Base-by-base conservation (phyloP, 2,329 filamentous ascomycete species). In the Fusarium protoensiforme region DNA sequence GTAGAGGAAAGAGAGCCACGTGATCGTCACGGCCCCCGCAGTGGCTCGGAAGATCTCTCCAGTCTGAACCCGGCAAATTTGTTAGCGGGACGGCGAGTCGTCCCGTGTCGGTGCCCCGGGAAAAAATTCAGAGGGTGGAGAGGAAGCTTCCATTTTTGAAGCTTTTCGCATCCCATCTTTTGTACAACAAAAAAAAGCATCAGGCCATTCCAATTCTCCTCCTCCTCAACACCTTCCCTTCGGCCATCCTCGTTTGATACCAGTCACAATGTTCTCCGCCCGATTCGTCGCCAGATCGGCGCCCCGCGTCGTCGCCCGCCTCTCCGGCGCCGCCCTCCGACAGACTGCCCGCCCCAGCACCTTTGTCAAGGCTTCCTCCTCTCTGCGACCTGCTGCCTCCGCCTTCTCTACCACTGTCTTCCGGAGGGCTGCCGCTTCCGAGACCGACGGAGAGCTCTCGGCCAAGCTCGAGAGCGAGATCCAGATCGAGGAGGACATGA, bases 391-490 rank as follows among this genome's bases (percentile, higher is more conserved):
- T 29, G 82, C 83, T 67, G 78, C 83, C 68, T 82, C 87, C 14
- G 81, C 84, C 60, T 90, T 89, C 78, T 89, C 88, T 31, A 82
- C 83, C 27, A 80, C 81, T 18, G 72, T 70, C 35, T 77, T 86
- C 70, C 85, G 87, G 73, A 81, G 82, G 64, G 82, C 84, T 6
- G 75, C 84, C 20, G 77, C 74, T 11, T 20, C 46, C 11, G 46
- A 90, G 81, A 90, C 89, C 71, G 94, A 97, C 80, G 87, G 92
- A 75, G 94, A 98, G 85, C 91, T 99, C 62, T 89, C 92, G 43
- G 90, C 91, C 68, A 98, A 98, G 89, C 90, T 99, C 58, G 90
- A 94, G 75, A 92, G 91, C 80, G 95, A 98, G 86, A 87, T 97
- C 75, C 86, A 91, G 82, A 91, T 97, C 80, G 96, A 98, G 88